Percentiles rank a stretch among this genome's conserved stretches.
These are phyloP conservation scores for Tetragonia tetragonoides DNA, from an alignment of 148 eudicot species.

Conservation along the genomic window DNA sequence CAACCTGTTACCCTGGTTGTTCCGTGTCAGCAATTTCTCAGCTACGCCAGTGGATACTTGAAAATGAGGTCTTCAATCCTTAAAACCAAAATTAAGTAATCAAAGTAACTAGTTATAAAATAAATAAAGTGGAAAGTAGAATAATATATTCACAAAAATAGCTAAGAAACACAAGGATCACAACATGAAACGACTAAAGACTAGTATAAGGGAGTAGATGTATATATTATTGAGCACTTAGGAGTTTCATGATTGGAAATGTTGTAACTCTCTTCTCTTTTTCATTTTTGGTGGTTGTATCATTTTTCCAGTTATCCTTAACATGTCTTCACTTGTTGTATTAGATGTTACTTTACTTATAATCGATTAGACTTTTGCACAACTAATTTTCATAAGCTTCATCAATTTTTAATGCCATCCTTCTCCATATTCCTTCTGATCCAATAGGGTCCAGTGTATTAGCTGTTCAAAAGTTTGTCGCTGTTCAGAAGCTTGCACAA, in stretches of 20 bases:
- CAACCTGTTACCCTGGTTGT: too few relatives aligned
- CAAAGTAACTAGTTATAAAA: neutral
- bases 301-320: neutral
- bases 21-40: too few relatives aligned
- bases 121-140: neutral
- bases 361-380: neutral
- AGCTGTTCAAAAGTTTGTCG: constrained; percentile 87
- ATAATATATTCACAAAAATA: neutral
- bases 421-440: constrained; percentile 11
- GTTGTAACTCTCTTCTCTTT: too few relatives aligned
- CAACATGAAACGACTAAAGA: too few relatives aligned
- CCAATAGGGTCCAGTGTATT: constrained; percentile 78
- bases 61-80: too few relatives aligned
- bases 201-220: too few relatives aligned
- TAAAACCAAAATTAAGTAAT: neutral
- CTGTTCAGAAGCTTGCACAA: constrained; percentile 79
- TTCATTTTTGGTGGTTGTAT: neutral
- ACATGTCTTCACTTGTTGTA: neutral
- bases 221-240: too few relatives aligned
- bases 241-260: neutral
- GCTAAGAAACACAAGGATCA: too few relatives aligned
- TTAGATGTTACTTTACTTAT: neutral
- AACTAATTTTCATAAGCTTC: neutral
- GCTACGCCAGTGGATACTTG: too few relatives aligned
- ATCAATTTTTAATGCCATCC: neutral